Evolutionary conservation across 108 stramenopile genomes (phyloP).

Genomic region (Ochromonas danica): DNA sequence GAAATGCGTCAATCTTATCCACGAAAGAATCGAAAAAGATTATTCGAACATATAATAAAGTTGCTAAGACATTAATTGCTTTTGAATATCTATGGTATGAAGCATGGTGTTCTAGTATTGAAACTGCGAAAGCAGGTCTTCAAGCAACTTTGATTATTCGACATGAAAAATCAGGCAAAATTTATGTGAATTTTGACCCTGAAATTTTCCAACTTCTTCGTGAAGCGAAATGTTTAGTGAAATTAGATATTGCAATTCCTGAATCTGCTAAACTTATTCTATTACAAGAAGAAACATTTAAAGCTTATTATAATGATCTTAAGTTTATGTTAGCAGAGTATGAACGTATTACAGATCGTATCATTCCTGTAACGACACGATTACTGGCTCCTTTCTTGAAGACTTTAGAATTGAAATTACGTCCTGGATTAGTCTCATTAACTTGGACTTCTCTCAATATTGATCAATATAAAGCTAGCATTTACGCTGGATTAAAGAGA

Average conservation of each 20-base stretch:
- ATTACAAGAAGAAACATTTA: slow-evolving; percentile 56
- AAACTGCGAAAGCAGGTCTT: slow-evolving; percentile 58
- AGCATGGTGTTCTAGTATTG: slow-evolving; percentile 61
- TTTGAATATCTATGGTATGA: slow-evolving; percentile 70
- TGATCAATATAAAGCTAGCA: slow-evolving; percentile 44
- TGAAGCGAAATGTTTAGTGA: slow-evolving; percentile 60
- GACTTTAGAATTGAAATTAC: slow-evolving; percentile 47
- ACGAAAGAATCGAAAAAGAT: slow-evolving; percentile 61
- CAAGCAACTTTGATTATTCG: slow-evolving; percentile 64
- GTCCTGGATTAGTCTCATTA: slow-evolving; percentile 62
- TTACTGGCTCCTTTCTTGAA: slow-evolving; percentile 47
- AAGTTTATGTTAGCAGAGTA: slow-evolving; percentile 58
- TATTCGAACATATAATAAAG: slow-evolving; percentile 59
- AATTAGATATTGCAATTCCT: slow-evolving; percentile 58
- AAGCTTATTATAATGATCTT: slow-evolving; percentile 52
- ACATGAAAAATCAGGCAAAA: slow-evolving; percentile 50
- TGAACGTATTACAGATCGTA: slow-evolving; percentile 43
- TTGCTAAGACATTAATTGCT: slow-evolving; percentile 62
- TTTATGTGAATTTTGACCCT: slow-evolving; percentile 66
- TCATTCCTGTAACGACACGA: slow-evolving; percentile 47
- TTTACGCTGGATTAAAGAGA: slow-evolving; percentile 39
- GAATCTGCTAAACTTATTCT: slow-evolving; percentile 59
- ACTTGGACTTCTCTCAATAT: slow-evolving; percentile 72
- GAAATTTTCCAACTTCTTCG: slow-evolving; percentile 63
- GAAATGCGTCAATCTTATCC: slow-evolving; percentile 47